Conservation (phyloP, 1,284 basidiomycete species). For the Mycosarcoma mackinlayi region DNA sequence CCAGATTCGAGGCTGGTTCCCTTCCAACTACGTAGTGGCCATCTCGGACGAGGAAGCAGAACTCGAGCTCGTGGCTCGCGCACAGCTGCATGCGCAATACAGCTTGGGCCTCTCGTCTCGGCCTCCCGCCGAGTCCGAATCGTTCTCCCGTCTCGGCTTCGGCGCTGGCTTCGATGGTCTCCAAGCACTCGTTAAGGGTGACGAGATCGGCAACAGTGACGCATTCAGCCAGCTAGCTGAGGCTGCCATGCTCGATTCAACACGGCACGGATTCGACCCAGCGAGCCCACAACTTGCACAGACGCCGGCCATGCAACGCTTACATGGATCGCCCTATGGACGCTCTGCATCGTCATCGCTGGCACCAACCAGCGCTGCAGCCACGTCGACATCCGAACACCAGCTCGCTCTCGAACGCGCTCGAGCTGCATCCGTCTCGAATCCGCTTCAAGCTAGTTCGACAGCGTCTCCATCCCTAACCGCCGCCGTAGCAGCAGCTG, state of each 20-base stretch:
- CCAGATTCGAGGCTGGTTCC: conserved; percentile 86
- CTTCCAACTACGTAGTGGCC: conserved; percentile 88
- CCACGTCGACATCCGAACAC: conserved; percentile 14
- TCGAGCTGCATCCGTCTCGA: conserved; percentile 33
- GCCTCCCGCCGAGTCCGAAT: conserved; percentile 29
- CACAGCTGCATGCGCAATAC: conserved; percentile 36
- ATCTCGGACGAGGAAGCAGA: conserved; percentile 79
- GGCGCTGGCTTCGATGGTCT: conserved; percentile 52
- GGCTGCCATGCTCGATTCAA: conserved; percentile 50
- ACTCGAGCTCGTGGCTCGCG: conserved; percentile 36
- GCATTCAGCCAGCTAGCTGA: conserved; percentile 62
- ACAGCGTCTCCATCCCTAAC: conserved; percentile 17
- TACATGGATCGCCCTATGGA: conserved; percentile 20
- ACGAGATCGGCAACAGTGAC: conserved; percentile 43
- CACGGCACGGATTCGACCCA: conserved; percentile 27
- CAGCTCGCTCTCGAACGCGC: conserved; percentile 25
- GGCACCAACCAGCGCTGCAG: conserved; percentile 7
- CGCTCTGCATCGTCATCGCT: neutral
- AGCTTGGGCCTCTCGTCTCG: conserved; percentile 28
- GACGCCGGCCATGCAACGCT: conserved; percentile 2
- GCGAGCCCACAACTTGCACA: conserved; percentile 16
- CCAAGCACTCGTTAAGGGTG: conserved; percentile 46
- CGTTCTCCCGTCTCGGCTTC: conserved; percentile 48
- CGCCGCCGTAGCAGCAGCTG: conserved; percentile 17
- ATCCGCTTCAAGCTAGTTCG: conserved; percentile 12